Evolutionary conservation across 768 basidiomycete genomes (phyloP).

Genomic region (Neoboletus magnificus): DNA sequence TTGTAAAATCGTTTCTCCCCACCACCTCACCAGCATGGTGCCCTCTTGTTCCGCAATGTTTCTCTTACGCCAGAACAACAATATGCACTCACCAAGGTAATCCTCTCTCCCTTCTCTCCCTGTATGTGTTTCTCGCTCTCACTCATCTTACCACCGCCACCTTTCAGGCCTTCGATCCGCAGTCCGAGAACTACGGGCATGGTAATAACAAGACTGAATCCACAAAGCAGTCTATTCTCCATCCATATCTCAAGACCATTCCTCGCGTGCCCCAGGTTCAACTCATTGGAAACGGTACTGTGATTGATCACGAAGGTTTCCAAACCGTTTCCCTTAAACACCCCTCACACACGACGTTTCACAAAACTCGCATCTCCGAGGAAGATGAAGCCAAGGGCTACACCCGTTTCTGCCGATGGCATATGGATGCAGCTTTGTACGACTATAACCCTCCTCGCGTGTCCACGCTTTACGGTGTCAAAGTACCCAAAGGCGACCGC

Average conservation of each 20-base stretch:
- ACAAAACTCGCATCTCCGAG: constrained; percentile 69
- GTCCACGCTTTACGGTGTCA: constrained; percentile 81
- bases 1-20: neutral
- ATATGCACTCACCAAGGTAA: constrained; percentile 78
- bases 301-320: constrained; percentile 81
- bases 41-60: constrained; percentile 70
- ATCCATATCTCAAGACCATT: constrained; percentile 88
- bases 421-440: constrained; percentile 86
- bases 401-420: constrained; percentile 89
- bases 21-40: constrained; percentile 51
- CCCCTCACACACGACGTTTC: constrained; percentile 82
- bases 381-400: constrained; percentile 75
- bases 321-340: constrained; percentile 78
- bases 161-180: constrained; percentile 71
- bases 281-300: constrained; percentile 84
- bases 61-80: constrained; percentile 77
- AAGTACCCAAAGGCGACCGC: constrained; percentile 58
- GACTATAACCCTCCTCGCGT: constrained; percentile 80
- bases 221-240: constrained; percentile 76
- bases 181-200: constrained; percentile 67
- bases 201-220: constrained; percentile 82
- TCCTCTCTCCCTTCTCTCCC: neutral
- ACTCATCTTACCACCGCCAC: constrained; percentile 5
- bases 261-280: constrained; percentile 88
- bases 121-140: neutral